Evolutionary conservation across 2,329 filamentous ascomycete species (phyloP), one percentile per base, ranked within the genome.

Genomic region (Didymella pomorum): DNA sequence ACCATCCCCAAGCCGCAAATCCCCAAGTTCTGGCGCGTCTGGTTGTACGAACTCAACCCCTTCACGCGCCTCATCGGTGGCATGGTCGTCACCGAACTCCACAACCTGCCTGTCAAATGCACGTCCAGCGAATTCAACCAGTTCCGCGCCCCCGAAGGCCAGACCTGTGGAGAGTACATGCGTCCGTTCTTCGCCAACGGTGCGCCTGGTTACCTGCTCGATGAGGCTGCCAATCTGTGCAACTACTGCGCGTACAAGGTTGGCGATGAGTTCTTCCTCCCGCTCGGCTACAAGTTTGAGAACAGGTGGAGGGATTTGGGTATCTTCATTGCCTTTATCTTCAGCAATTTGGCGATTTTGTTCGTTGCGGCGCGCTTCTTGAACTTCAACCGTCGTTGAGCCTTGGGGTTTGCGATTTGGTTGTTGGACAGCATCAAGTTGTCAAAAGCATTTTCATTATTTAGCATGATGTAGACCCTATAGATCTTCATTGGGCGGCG

Each of bases 1-100:
- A 90, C 91, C 0, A 91, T 96, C 49, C 89, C 92, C 0, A 86
- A 88, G 41, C 85, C 88, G 0, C 87, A 91, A 75, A 96, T 96
- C 78, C 89, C 91, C 1, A 80, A 78, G 2, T 93, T 93, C 79
- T 95, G 90, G 90, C 84, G 88, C 31, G 82, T 84, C 1, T 95
- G 91, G 91, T 82, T 95, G 8, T 93, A 93, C 80, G 82, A 94
- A 75, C 86, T 96, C 16, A 88, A 93, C 71, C 92, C 92, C 2
- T 92, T 95, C 76, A 96, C 91, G 0, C 87, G 91, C 7, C 85
- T 96, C 28, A 91, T 96, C 68, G 83, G 89, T 47, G 91, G 91
- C 55, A 92, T 93, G 82, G 86, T 93, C 16, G 88, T 89, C 2
- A 93, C 91, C 0, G 91, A 91, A 61, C 83, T 95, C 6, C 88